Percentiles rank a stretch among this genome's conserved stretches.
Conservation (phyloP, 441 rosid species). For the Bruguiera hainesii region DNA sequence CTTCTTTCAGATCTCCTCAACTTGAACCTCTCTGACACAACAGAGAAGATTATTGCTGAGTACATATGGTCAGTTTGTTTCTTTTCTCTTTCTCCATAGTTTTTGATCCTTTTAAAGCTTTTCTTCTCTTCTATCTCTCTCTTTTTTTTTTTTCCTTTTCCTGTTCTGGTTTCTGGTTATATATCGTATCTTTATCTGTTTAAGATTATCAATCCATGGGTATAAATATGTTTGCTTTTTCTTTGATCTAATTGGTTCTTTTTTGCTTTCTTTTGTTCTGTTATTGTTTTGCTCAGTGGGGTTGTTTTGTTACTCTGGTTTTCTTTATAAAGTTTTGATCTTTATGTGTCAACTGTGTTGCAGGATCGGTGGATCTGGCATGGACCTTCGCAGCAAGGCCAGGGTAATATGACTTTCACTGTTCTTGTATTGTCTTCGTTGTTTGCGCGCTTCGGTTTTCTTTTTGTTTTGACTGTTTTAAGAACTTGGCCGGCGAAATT, state of each 20-base stretch:
- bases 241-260: too few species aligned
- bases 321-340: not conserved
- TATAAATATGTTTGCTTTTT: too few species aligned
- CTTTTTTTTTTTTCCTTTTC: too few species aligned
- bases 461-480: not conserved
- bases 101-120: not conserved
- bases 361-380: conserved; percentile 77
- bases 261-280: too few species aligned
- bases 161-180: too few species aligned
- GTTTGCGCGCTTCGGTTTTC: not conserved
- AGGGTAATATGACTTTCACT: conserved; percentile 32
- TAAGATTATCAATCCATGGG: too few species aligned
- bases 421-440: not conserved
- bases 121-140: not conserved
- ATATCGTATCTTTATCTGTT: too few species aligned
- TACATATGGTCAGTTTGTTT: conserved; percentile 47
- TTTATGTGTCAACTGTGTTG: not conserved
- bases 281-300: not conserved
- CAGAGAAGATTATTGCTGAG: conserved; percentile 64
- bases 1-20: conserved; percentile 55
- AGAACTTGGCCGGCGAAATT: not conserved
- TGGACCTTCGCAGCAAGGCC: conserved; percentile 72
- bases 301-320: not conserved
- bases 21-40: conserved; percentile 47
- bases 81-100: not conserved